phyloP scores from a whole-genome alignment of 208 protist genomes.

The Strigomonas galati region DNA sequence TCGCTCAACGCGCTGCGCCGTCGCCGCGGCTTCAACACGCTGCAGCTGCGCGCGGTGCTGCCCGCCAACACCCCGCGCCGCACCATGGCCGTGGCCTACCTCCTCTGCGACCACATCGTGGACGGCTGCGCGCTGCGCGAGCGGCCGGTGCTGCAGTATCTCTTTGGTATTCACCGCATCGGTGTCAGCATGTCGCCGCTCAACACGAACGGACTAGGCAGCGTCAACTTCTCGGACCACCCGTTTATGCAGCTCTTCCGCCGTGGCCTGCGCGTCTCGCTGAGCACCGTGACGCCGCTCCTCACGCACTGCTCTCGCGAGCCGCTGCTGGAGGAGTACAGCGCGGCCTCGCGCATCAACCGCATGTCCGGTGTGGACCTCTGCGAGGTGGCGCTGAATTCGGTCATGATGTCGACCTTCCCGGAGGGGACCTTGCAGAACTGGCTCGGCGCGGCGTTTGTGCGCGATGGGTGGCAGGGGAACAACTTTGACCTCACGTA shows the following conservation, averaged over 20 bases:
- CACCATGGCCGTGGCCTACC: constrained; percentile 81
- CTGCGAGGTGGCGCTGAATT: constrained; percentile 84
- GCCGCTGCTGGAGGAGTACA: constrained; percentile 86
- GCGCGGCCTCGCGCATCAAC: constrained; percentile 58
- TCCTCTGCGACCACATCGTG: constrained; percentile 87
- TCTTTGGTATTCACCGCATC: constrained; percentile 97
- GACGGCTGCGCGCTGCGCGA: constrained; percentile 94
- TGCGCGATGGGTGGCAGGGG: constrained; percentile 49
- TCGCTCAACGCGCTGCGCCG: constrained; percentile 95
- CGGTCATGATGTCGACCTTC: constrained; percentile 82
- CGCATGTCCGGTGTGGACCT: constrained; percentile 74
- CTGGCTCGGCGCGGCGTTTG: constrained; percentile 73
- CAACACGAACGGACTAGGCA: constrained; percentile 95
- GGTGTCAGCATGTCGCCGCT: constrained; percentile 96
- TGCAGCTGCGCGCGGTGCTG: constrained; percentile 93
- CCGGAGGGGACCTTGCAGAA: constrained; percentile 34
- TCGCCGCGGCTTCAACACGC: constrained; percentile 83
- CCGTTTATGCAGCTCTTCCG: constrained; percentile 93
- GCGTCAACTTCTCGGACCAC: constrained; percentile 91
- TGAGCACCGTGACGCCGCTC: constrained; percentile 92
- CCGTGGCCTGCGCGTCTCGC: constrained; percentile 93
- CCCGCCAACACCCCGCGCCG: constrained; percentile 47
- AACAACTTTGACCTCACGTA: constrained; percentile 61
- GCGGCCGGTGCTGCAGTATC: constrained; percentile 95
- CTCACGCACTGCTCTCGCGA: constrained; percentile 94